Base-by-base conservation (phyloP, 345 rosid genomes). In the Cardamine occulta region DNA sequence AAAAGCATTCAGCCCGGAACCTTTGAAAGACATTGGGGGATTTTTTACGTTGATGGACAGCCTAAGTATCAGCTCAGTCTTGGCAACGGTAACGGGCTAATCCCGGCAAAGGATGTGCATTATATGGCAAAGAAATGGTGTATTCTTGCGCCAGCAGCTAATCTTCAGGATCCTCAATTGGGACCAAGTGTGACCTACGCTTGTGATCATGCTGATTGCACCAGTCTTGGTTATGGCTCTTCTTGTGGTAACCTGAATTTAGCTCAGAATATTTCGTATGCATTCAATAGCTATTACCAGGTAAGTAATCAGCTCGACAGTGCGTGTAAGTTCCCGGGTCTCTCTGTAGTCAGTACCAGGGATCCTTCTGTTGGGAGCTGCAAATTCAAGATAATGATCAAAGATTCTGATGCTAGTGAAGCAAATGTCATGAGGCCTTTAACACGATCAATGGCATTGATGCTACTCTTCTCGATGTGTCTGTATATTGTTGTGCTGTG, bases 11-110 rank as follows among this genome's bases (percentile, higher is more conserved):
- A 63, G 48, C 92, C 92, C 0, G 96, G 93, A 26, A 85, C 84
- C 68, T 87, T 87, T 70, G 94, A 87, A 68, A 82, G 88, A 63
- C 89, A 87, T 21, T 89, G 91, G 89, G 89, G 94, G 15, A 29
- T 89, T 2, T 87, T 89, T 54, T 72, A 75, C 68, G 74, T 77
- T 15, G 91, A 89, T 21, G 91, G 93, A 15, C 70, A 70, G n/a
- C 81, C 86, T 18, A 89, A 89, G 76, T 87, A 85, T 66, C 77
- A 48, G 49, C 81, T 85, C 15, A 80, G 67, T 59, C 84, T 80
- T 14, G 84, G 80, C 2, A 78, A 15, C 3, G 35, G 75, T 1
- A 85, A 80, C 4, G 82, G 83, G 5, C 40, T 87, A 55, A 74
- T 83, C 10, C 66, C 86, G 12, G 89, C 90, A 0, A 87, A 62